These are phyloP conservation scores for Phialocephala sp. DNA, from an alignment of 2,329 filamentous ascomycete species.

Conservation along the genomic window DNA sequence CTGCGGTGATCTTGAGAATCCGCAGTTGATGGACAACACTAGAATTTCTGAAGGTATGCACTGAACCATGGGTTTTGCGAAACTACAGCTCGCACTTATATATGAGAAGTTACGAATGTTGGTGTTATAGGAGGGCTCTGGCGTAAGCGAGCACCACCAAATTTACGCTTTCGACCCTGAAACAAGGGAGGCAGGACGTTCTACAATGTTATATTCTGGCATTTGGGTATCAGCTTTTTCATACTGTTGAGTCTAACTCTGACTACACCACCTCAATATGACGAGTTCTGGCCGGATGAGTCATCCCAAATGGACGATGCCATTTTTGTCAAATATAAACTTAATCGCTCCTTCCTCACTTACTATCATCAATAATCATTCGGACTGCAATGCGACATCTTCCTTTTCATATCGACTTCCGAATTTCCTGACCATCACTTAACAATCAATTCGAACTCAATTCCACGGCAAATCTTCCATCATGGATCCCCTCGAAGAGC, in stretches of 20 bases:
- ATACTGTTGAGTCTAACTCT: background rate
- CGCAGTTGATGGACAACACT: background rate
- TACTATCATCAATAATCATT: background rate
- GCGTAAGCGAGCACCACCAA: too few species aligned
- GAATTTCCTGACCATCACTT: background rate
- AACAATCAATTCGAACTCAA: background rate
- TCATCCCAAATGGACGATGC: background rate
- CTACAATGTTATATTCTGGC: too few species aligned
- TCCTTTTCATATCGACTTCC: background rate
- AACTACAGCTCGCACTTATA: background rate
- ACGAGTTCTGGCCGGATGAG: background rate
- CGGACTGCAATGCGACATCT: background rate
- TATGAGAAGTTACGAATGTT: too few species aligned
- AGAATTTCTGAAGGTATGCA: background rate
- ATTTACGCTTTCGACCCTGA: too few species aligned
- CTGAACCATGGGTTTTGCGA: background rate
- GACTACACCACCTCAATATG: background rate
- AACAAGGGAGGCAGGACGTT: too few species aligned
- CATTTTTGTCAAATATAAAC: background rate
- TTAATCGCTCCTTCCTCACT: background rate
- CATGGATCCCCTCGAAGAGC: constrained; percentile 19
- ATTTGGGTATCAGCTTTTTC: too few species aligned
- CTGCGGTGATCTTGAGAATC: constrained; percentile 3
- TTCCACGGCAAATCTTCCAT: background rate
- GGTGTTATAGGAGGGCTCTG: too few species aligned